phyloP scores from a whole-genome alignment of 2,329 filamentous ascomycete species.

The Pseudopyricularia cyperi region DNA sequence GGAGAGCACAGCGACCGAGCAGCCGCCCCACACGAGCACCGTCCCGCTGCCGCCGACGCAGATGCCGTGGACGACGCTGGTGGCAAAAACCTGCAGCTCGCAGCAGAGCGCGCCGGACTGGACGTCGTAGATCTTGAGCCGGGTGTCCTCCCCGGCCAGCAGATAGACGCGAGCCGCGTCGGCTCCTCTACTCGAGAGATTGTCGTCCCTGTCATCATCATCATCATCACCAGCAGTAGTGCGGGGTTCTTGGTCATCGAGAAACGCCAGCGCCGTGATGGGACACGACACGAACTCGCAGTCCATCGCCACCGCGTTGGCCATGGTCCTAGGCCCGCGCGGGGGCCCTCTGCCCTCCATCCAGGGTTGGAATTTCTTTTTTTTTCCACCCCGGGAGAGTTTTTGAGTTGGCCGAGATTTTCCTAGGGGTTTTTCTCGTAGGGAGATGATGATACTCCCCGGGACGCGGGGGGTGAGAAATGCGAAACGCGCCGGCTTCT shows the following conservation, averaged over 20 bases:
- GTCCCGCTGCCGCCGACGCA: constrained; percentile 21
- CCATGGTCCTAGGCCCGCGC: background rate
- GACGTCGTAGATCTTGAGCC: constrained; percentile 39
- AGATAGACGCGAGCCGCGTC: constrained; percentile 24
- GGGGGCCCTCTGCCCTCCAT: no score
- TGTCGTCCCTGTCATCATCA: background rate
- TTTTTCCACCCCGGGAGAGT: no score
- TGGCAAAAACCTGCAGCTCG: constrained; percentile 41
- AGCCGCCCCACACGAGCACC: constrained; percentile 59
- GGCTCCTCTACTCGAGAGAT: background rate
- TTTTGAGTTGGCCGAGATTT: no score
- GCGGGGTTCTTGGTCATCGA: constrained; percentile 11
- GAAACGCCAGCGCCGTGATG: constrained; percentile 47
- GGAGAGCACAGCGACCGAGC: constrained; percentile 34
- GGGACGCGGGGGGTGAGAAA: no score
- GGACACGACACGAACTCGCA: constrained; percentile 34
- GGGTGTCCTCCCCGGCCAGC: constrained; percentile 47
- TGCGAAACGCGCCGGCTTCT: no score
- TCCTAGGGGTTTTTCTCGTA: no score
- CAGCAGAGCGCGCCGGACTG: constrained; percentile 20
- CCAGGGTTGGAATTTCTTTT: no score
- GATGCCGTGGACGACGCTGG: constrained; percentile 67
- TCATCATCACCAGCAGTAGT: background rate
- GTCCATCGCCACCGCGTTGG: constrained; percentile 3
- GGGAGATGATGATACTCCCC: no score